phyloP scores from a whole-genome alignment of 768 basidiomycete genomes.

The Leccinum pellstonianum region DNA sequence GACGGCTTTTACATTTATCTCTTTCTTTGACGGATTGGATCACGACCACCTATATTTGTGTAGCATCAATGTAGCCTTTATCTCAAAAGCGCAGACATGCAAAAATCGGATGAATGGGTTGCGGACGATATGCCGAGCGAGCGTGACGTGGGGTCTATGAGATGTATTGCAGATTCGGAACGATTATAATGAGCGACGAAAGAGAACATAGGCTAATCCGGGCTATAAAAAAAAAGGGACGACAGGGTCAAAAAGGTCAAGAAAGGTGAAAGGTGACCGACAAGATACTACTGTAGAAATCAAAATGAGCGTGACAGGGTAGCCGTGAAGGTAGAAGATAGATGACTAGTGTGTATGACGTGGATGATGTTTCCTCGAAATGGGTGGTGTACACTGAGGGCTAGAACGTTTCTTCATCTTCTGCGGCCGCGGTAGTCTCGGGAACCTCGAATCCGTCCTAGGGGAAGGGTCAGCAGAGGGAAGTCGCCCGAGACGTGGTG shows the following conservation, averaged over 20 bases:
- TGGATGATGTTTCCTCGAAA: slow-evolving; percentile 8
- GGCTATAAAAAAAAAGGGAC: not conserved
- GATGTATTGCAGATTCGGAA: slow-evolving; percentile 28
- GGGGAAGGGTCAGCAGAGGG: slow-evolving; percentile 10
- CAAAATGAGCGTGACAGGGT: slow-evolving; percentile 20
- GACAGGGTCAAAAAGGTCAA: slow-evolving; percentile 8
- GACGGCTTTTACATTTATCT: not conserved
- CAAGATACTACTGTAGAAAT: slow-evolving; percentile 13
- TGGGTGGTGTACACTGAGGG: slow-evolving; percentile 16
- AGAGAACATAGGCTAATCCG: slow-evolving; percentile 22
- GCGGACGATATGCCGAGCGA: slow-evolving; percentile 1
- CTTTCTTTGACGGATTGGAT: slow-evolving; percentile 15
- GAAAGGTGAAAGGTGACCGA: slow-evolving; percentile 10
- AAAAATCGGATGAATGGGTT: slow-evolving; percentile 3
- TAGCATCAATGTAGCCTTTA: slow-evolving; percentile 31
- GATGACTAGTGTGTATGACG: slow-evolving; percentile 9
- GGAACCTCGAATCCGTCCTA: slow-evolving; percentile 96
- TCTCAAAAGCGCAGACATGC: slow-evolving; percentile 14
- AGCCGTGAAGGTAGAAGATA: slow-evolving; percentile 5
- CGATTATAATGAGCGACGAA: slow-evolving; percentile 25
- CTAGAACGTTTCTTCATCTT: slow-evolving; percentile 83
- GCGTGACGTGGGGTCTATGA: slow-evolving; percentile 14
- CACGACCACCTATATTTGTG: slow-evolving; percentile 19
- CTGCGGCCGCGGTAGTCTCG: slow-evolving; percentile 50
- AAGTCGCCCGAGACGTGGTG: slow-evolving; percentile 19